Percentiles rank a stretch among this genome's conserved stretches.
Evolutionary conservation across 2,329 filamentous ascomycete species (phyloP).

Genomic region (Ceratocystis harringtonii): DNA sequence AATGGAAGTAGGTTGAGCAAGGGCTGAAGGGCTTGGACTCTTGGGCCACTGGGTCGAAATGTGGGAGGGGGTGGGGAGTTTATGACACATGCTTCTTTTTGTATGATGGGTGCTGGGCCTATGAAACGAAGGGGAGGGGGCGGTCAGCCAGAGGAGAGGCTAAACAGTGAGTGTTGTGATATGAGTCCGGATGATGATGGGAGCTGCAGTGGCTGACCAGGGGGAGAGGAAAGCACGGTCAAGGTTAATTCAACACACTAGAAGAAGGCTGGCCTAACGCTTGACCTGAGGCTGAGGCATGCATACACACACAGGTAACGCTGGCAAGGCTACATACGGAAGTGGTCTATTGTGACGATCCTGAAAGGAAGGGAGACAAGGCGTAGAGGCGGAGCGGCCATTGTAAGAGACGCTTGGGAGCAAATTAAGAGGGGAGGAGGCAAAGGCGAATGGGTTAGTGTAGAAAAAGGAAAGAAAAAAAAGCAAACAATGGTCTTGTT

Average conservation of each 20-base stretch:
- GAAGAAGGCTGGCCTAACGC: no score
- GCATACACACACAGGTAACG: neutral
- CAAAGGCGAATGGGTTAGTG: neutral
- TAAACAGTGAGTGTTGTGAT: neutral
- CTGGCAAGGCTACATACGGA: no score
- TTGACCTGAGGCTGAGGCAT: neutral
- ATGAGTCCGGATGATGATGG: neutral
- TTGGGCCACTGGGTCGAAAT: neutral
- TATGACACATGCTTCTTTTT: neutral
- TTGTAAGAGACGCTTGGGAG: neutral
- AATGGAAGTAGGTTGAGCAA: neutral
- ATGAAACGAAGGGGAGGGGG: neutral
- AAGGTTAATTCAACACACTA: no score
- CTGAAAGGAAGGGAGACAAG: neutral
- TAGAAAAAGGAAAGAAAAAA: neutral
- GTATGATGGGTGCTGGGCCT: neutral
- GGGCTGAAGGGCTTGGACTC: neutral
- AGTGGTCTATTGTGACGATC: no score
- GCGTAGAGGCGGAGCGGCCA: neutral
- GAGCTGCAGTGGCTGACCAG: no score
- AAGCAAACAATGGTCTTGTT: neutral
- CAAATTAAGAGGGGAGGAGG: conserved; percentile 2
- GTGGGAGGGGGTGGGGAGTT: neutral
- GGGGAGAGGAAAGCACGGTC: no score
- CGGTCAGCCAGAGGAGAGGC: neutral